Conservation (phyloP, 768 basidiomycete species). For the Pleurotus sapidus region DNA sequence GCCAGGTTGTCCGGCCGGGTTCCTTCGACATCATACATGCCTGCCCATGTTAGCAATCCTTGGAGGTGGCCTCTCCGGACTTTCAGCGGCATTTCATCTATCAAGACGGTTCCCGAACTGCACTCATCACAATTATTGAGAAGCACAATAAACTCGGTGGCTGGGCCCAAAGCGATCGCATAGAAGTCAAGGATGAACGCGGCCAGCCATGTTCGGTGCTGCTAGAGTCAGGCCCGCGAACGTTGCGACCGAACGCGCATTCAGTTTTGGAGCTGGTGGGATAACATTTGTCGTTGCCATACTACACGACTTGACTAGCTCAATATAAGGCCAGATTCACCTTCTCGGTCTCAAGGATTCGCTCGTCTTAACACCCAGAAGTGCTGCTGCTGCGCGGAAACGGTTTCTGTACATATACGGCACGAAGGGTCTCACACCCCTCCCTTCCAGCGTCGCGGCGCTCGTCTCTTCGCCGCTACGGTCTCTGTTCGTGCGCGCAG, state of each 20-base stretch:
- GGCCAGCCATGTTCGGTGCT: constrained; percentile 39
- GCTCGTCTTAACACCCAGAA: constrained; percentile 64
- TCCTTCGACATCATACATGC: constrained; percentile 8
- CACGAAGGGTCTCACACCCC: constrained; percentile 44
- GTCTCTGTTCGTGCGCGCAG: constrained; percentile 45
- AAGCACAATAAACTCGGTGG: constrained; percentile 67
- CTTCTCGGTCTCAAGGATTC: constrained; percentile 59
- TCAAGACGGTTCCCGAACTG: constrained; percentile 57
- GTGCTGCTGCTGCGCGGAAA: constrained; percentile 70
- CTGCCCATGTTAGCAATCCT: constrained; percentile 62
- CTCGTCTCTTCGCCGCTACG: constrained; percentile 38
- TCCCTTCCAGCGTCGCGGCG: constrained; percentile 41
- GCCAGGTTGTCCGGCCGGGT: too few relatives aligned
- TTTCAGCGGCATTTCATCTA: constrained; percentile 79
- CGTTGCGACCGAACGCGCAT: constrained; percentile 73
- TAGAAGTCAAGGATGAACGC: constrained; percentile 30
- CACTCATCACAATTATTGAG: constrained; percentile 70
- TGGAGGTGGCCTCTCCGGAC: constrained; percentile 80
- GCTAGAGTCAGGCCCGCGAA: constrained; percentile 86
- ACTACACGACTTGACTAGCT: neutral
- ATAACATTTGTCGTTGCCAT: neutral
- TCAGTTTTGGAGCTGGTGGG: constrained; percentile 79
- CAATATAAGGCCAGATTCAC: constrained; percentile 56
- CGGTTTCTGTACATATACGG: constrained; percentile 68
- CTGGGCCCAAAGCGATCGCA: constrained; percentile 73